Percentiles rank a stretch among this genome's conserved stretches.
These are phyloP conservation scores for Chlorella sp. DNA, from an alignment of 139 green algal genomes.

Conservation along the genomic window DNA sequence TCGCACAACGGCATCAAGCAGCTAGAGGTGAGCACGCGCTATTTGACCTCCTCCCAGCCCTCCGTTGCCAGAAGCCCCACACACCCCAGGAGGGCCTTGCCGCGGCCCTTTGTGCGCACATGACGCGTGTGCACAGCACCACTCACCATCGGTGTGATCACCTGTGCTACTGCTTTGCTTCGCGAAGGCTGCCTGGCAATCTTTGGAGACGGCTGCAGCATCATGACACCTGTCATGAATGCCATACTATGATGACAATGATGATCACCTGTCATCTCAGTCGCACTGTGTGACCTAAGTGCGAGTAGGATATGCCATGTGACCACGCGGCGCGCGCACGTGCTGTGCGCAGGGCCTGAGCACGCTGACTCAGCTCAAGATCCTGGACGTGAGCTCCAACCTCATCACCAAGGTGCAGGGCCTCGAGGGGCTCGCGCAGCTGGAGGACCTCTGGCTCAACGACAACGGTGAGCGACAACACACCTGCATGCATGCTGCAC, in stretches of 20 bases:
- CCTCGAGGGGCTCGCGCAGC: conserved; percentile 15
- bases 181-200: too few species aligned
- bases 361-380: conserved; percentile 34
- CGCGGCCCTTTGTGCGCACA: too few species aligned
- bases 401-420: conserved; percentile 28
- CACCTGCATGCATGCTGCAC: too few species aligned
- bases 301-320: too few species aligned
- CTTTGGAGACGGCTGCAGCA: too few species aligned
- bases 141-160: conserved; percentile 10
- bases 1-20: conserved; percentile 83
- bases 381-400: conserved; percentile 88
- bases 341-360: conserved; percentile 10
- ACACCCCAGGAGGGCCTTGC: too few species aligned
- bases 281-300: too few species aligned
- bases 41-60: not conserved
- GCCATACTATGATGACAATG: too few species aligned
- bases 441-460: conserved; percentile 92
- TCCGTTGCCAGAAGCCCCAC: too few species aligned
- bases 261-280: too few species aligned
- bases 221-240: too few species aligned
- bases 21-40: conserved; percentile 34
- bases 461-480: conserved; percentile 76
- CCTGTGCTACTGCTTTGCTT: not conserved
- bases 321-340: too few species aligned
- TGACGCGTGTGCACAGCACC: not conserved